Percentiles rank a stretch among this genome's conserved stretches.
Evolutionary conservation across 352 stramenopile genomes (phyloP).

Genomic region (Phytophthora citrophthora): DNA sequence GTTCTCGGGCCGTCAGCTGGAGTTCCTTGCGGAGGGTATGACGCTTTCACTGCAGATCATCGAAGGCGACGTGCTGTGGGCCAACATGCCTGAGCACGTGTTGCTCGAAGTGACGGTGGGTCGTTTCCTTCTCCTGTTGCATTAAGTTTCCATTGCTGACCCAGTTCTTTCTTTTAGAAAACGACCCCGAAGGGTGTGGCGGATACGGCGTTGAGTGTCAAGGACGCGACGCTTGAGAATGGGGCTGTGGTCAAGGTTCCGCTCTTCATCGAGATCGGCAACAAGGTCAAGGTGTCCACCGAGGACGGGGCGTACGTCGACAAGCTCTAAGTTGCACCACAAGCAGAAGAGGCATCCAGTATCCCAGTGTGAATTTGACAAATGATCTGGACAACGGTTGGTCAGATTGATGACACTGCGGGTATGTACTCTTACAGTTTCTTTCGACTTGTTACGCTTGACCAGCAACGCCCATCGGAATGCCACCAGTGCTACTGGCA

Average conservation of each 20-base stretch:
- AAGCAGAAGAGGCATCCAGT: slow-evolving; percentile 14
- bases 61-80: slow-evolving; percentile 84
- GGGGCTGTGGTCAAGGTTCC: slow-evolving; percentile 83
- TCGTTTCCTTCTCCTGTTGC: not conserved
- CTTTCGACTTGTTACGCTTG: not conserved
- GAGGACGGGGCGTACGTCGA: slow-evolving; percentile 82
- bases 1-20: slow-evolving; percentile 76
- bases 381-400: slow-evolving; percentile 10
- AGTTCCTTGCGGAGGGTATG: slow-evolving; percentile 83
- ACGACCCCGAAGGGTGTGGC: slow-evolving; percentile 81
- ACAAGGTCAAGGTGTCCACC: slow-evolving; percentile 74
- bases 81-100: slow-evolving; percentile 86
- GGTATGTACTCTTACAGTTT: slow-evolving; percentile 11
- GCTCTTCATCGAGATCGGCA: slow-evolving; percentile 83
- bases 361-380: not conserved
- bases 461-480: not conserved
- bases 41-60: slow-evolving; percentile 86
- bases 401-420: slow-evolving; percentile 19
- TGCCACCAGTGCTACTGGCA: too few relatives aligned
- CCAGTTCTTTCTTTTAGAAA: slow-evolving; percentile 40
- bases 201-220: slow-evolving; percentile 79
- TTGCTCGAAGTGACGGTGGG: slow-evolving; percentile 70
- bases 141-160: slow-evolving; percentile 3
- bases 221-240: slow-evolving; percentile 84
- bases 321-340: slow-evolving; percentile 52